Conservation (phyloP, 2,329 filamentous ascomycete species). For the Canariomyces notabilis region DNA sequence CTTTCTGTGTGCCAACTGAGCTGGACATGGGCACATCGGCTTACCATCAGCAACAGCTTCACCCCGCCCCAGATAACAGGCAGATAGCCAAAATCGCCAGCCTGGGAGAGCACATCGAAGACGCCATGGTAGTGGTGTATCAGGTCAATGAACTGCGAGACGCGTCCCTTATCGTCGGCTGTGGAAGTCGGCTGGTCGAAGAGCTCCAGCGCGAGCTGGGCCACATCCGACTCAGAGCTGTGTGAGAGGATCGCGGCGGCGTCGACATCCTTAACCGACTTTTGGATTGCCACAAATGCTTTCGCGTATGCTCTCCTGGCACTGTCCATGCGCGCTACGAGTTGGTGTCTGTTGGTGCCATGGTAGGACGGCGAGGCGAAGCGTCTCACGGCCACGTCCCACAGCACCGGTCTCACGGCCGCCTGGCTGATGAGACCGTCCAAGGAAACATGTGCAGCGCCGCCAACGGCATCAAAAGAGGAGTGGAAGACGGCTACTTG, state of each 20-base stretch:
- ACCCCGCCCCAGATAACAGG: constrained; percentile 26
- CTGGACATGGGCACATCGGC: too few species aligned
- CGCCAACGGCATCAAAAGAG: not conserved
- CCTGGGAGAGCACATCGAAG: constrained; percentile 27
- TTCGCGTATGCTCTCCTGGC: constrained; percentile 20
- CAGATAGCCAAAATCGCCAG: constrained; percentile 23
- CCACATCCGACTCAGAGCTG: constrained; percentile 17
- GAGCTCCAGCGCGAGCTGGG: constrained; percentile 20
- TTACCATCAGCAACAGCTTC: constrained; percentile 13
- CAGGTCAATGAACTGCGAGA: constrained; percentile 22
- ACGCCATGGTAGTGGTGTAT: constrained; percentile 25
- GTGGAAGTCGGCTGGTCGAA: constrained; percentile 9
- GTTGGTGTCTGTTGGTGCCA: constrained; percentile 9
- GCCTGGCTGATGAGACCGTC: not conserved
- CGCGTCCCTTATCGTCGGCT: constrained; percentile 2
- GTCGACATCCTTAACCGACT: constrained; percentile 13
- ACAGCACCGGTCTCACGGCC: not conserved
- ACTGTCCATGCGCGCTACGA: constrained; percentile 12
- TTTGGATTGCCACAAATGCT: constrained; percentile 21
- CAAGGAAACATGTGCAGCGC: constrained; percentile 3
- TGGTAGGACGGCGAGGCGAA: constrained; percentile 23
- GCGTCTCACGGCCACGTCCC: constrained; percentile 19
- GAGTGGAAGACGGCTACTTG: constrained; percentile 4
- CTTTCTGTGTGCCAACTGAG: not conserved
- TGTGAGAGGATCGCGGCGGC: constrained; percentile 16